Evolutionary conservation across 805 yeast genomes (phyloP), one percentile per base, ranked within the genome.

Genomic region (Teunomyces aglyptinius): DNA sequence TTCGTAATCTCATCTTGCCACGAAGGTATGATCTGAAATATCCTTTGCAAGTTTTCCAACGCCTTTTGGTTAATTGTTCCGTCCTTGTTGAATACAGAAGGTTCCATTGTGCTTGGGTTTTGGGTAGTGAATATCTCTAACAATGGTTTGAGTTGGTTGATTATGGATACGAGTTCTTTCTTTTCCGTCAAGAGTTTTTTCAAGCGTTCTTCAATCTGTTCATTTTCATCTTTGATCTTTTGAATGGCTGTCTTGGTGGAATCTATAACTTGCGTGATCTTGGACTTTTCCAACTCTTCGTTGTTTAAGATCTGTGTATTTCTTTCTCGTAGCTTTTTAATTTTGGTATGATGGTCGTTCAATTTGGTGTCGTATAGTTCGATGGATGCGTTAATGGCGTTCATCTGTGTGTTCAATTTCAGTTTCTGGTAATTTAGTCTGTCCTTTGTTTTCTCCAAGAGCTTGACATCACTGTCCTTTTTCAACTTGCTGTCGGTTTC

Each of bases 1-100:
- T 54, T 53, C 43, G 49, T 41, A 15, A 71, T 53, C 16, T 68
- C 70, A 11, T 49, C 51, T 33, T 57, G 58, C 77, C 76, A 71
- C 4, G 61, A 58, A 8, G 75, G 75, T 36, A 50, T 52, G n/a
- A 66, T 44, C 20, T 49, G 48, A 36, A 56, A 56, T 3, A 71
- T 53, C 29, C 58, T 54, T 13, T 51, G 46, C 6, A 69, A 42
- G 0, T 59, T 42, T 7, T 66, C 73, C n/a, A 55, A 39, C 2
- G 67, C 65, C 6, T 51, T 52, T 19, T 52, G 53, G 18, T 60
- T 58, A 16, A 72, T 47, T 1, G 57, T 45, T 10, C 68, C 68
- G 41, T 70, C 73, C 31, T 64, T 65, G 31, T 58, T 61, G 49
- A 68, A 68, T 7, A 56, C 53, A 12, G 51, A 27, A 4, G 46